phyloP scores from a whole-genome alignment of 768 basidiomycete species.

The Mycena venus region DNA sequence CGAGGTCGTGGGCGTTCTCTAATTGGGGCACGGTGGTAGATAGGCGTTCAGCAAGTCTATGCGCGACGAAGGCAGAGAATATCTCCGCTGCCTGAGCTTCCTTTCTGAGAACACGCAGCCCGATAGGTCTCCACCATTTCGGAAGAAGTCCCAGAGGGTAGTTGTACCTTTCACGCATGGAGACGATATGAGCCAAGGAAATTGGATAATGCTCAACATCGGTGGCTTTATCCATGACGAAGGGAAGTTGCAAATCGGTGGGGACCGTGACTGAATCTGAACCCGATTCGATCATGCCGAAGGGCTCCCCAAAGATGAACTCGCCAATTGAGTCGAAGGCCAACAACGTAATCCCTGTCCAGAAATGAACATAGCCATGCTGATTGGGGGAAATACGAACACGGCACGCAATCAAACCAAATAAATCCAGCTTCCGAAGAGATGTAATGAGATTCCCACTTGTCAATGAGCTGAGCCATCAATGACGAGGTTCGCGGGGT shows the following conservation, averaged over 20 bases:
- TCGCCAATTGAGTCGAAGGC: slow-evolving; percentile 77
- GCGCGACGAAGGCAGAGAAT: slow-evolving; percentile 66
- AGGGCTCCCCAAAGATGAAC: slow-evolving; percentile 71
- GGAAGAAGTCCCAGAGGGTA: slow-evolving; percentile 25
- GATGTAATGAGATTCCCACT: slow-evolving; percentile 67
- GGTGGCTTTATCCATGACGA: neutral
- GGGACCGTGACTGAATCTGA: slow-evolving; percentile 66
- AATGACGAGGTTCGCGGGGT: slow-evolving; percentile 60
- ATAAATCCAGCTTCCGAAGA: slow-evolving; percentile 55
- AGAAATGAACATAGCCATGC: neutral
- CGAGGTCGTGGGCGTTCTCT: slow-evolving; percentile 56
- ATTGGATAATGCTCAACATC: neutral
- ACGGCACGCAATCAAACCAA: slow-evolving; percentile 65
- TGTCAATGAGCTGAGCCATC: slow-evolving; percentile 43
- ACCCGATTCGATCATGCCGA: slow-evolving; percentile 70
- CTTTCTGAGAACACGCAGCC: slow-evolving; percentile 60
- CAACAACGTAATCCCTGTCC: slow-evolving; percentile 46
- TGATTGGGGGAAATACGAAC: slow-evolving; percentile 32
- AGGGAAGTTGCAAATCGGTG: slow-evolving; percentile 49
- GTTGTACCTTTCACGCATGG: slow-evolving; percentile 22
- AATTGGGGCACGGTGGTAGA: slow-evolving; percentile 56
- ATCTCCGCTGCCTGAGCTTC: slow-evolving; percentile 56
- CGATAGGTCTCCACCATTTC: slow-evolving; percentile 47
- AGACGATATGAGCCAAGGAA: slow-evolving; percentile 12
- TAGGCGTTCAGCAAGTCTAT: slow-evolving; percentile 65